Evolutionary conservation across 1,284 basidiomycete species (phyloP), one percentile per base, ranked within the genome.

Genomic region (Tylopilus sp.): DNA sequence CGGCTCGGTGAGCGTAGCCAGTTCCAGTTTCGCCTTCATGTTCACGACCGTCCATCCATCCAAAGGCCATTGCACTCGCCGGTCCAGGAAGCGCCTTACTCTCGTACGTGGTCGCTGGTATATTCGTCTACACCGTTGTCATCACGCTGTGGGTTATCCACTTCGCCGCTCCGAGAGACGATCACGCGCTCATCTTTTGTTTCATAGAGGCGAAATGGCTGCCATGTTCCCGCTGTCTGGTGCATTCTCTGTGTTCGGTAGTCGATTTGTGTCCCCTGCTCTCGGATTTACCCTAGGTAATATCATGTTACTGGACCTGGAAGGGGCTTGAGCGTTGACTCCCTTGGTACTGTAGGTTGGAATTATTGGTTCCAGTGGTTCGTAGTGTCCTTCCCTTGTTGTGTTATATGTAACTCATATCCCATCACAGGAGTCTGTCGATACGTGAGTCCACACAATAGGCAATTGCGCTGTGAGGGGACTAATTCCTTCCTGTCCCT

Each of bases 301-400:
- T 58, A 12, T 56, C 52, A 31, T 26, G 20, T 11, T 2, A 2
- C 28, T 18, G 11, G 6, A 7, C 7, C 31, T 18, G 28, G 14
- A 28, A 6, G 21, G 33, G 2, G 28, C 30, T 15, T 12, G 43
- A n/a, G 4, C 18, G 9, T 42, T 61, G 42, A 54, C 38, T 5
- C 4, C 2, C 8, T 21, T 44, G 1, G 14, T 33, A 17, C 24
- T n/a, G 40, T 38, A 77, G 77, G 73, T 0, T 73, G 77, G 75
- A 77, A 75, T 60, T 77, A 80, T 54, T 80, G 76, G 73, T 59
- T 78, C n/a, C 76, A 77, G 59, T 78, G 78, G 74, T 77, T 15
- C 45, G 66, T 58, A 6, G 30, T 35, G 8, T 48, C 5, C 21
- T 6, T 7, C 6, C 9, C 11, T 3, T 12, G 33, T 6, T 15